Evolutionary conservation across 805 yeast genomes (phyloP).

Genomic region (Yarrowia sp.): DNA sequence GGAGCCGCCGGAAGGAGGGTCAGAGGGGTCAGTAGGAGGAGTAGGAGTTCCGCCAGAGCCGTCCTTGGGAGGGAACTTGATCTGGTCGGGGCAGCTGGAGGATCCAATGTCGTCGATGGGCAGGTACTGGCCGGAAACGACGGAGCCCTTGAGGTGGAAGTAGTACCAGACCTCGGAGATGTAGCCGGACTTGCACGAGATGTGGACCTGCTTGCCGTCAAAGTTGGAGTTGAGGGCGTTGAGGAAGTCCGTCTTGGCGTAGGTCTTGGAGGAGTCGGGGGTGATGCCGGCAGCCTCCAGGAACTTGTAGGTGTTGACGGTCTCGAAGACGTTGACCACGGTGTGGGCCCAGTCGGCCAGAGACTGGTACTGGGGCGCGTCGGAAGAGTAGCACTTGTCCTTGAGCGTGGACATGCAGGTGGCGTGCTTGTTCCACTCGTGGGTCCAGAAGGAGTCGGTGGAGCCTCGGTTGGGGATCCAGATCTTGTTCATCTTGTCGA

Average conservation of each 20-base stretch:
- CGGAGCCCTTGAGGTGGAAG: constrained; percentile 70
- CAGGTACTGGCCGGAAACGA: constrained; percentile 60
- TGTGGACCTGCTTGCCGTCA: constrained; percentile 53
- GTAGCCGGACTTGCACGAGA: constrained; percentile 55
- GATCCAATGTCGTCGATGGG: constrained; percentile 54
- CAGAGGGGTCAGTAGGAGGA: constrained; percentile 33
- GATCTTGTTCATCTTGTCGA: constrained; percentile 52
- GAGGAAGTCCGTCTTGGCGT: constrained; percentile 47
- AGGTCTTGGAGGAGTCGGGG: constrained; percentile 60
- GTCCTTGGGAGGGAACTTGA: constrained; percentile 67
- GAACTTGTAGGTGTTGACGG: constrained; percentile 65
- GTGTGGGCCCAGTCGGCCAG: constrained; percentile 71
- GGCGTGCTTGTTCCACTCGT: constrained; percentile 92
- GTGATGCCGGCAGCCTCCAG: constrained; percentile 65
- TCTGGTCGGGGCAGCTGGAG: constrained; percentile 71
- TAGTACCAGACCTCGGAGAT: constrained; percentile 77
- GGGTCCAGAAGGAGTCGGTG: constrained; percentile 76
- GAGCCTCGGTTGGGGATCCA: constrained; percentile 77
- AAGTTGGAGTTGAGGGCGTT: constrained; percentile 40
- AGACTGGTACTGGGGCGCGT: constrained; percentile 37
- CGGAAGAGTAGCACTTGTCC: constrained; percentile 59
- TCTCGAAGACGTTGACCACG: constrained; percentile 55
- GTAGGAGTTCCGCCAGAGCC: constrained; percentile 30
- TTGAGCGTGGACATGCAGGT: constrained; percentile 82
- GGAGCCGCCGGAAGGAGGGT: constrained; percentile 34